phyloP scores from a whole-genome alignment of 805 yeast genomes.

The Cyberlindnera euphorbiiphila region DNA sequence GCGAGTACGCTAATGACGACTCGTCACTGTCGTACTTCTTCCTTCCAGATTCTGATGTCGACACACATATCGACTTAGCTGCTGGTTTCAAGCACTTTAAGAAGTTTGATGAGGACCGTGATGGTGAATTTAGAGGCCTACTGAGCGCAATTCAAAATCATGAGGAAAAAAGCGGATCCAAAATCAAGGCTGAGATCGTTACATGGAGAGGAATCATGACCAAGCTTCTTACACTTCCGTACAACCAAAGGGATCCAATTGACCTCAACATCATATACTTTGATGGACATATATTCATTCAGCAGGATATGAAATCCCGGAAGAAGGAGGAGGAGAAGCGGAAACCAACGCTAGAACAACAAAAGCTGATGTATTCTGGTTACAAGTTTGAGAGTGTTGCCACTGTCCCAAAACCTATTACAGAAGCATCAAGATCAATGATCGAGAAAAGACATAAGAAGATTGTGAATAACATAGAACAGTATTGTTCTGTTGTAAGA shows the following conservation, averaged over 20 bases:
- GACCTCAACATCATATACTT: slow-evolving; percentile 61
- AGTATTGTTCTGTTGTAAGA: slow-evolving; percentile 74
- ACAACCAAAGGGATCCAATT: slow-evolving; percentile 50
- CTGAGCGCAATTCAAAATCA: slow-evolving; percentile 49
- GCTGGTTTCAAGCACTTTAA: slow-evolving; percentile 61
- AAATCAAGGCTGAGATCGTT: slow-evolving; percentile 59
- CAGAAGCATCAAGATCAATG: slow-evolving; percentile 55
- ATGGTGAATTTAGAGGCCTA: slow-evolving; percentile 56
- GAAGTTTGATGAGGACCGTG: slow-evolving; percentile 51
- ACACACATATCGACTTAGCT: slow-evolving; percentile 56
- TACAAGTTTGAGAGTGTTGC: slow-evolving; percentile 83
- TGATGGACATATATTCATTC: slow-evolving; percentile 73
- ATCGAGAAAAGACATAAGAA: slow-evolving; percentile 64
- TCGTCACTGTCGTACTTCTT: slow-evolving; percentile 67
- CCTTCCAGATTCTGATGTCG: slow-evolving; percentile 69
- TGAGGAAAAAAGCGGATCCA: slow-evolving; percentile 46
- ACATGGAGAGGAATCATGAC: slow-evolving; percentile 87
- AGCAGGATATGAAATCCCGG: slow-evolving; percentile 31
- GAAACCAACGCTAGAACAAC: slow-evolving; percentile 27
- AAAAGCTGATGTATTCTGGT: slow-evolving; percentile 57
- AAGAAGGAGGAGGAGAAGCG: slow-evolving; percentile 28
- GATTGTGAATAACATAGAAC: slow-evolving; percentile 67
- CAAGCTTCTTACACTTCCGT: slow-evolving; percentile 64
- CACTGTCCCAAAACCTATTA: slow-evolving; percentile 75
- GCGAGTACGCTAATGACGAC: slow-evolving; percentile 48